These are phyloP conservation scores for Fraxinus cuspidata DNA, from an alignment of 257 asterid species.

Conservation along the genomic window DNA sequence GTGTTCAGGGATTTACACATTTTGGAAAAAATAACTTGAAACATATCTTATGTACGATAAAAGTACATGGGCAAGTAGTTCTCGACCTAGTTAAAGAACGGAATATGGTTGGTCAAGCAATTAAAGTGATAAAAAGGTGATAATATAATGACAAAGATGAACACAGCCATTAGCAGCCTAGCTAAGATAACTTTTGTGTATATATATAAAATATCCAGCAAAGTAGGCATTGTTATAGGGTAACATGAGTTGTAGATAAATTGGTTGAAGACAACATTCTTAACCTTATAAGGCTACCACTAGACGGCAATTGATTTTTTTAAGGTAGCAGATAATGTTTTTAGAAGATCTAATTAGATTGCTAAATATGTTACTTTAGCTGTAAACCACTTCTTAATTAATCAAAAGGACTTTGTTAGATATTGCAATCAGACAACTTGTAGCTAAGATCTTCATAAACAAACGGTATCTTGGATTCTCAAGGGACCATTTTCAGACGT, in stretches of 20 bases:
- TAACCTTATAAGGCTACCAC: slow-evolving; percentile 23
- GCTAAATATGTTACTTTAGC: slow-evolving; percentile 15
- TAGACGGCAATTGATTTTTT: not conserved
- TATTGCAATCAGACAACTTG: slow-evolving; percentile 6
- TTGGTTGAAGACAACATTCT: slow-evolving; percentile 1
- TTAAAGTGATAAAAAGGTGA: not conserved
- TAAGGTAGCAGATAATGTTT: not conserved
- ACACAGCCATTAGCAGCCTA: not conserved
- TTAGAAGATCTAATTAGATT: slow-evolving; percentile 13
- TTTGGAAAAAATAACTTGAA: too few species aligned
- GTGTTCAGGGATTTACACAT: too few species aligned
- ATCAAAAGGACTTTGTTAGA: not conserved
- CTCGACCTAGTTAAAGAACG: not conserved
- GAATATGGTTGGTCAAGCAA: not conserved
- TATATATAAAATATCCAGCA: not conserved
- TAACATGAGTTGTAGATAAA: not conserved
- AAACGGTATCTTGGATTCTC: too few species aligned
- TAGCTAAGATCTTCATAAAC: not conserved
- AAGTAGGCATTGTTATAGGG: not conserved
- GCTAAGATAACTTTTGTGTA: not conserved
- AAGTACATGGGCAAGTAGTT: too few species aligned
- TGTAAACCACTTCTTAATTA: not conserved
- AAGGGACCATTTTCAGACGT: too few species aligned
- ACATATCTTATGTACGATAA: too few species aligned
- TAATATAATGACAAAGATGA: not conserved